Evolutionary conservation across 768 basidiomycete genomes (phyloP).

Genomic region (Mycena floridula): DNA sequence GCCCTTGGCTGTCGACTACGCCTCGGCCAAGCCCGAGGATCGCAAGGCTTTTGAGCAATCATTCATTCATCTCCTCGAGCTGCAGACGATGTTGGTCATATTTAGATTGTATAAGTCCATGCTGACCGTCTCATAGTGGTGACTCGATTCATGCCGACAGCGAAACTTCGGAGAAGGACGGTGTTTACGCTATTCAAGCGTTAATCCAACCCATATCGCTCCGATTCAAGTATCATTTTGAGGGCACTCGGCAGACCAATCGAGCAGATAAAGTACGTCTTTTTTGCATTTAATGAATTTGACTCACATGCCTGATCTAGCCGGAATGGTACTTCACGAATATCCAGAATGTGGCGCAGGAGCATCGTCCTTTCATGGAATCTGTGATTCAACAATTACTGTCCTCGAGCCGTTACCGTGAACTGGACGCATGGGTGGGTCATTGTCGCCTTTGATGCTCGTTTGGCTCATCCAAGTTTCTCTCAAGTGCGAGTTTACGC

Average conservation of each 20-base stretch:
- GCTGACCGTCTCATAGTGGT: slow-evolving; percentile 34
- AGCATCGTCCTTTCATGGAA: slow-evolving; percentile 80
- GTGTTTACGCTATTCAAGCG: slow-evolving; percentile 79
- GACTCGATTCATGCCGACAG: slow-evolving; percentile 31
- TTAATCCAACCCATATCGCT: slow-evolving; percentile 77
- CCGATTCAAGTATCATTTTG: slow-evolving; percentile 95
- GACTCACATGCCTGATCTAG: slow-evolving; percentile 29
- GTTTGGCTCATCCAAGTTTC: slow-evolving; percentile 3
- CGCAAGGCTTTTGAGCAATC: slow-evolving; percentile 66
- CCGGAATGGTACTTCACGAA: slow-evolving; percentile 98
- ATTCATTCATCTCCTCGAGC: slow-evolving; percentile 67
- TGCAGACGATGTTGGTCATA: slow-evolving; percentile 71
- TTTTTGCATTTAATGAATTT: background rate
- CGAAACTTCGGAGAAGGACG: slow-evolving; percentile 35
- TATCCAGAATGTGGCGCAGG: slow-evolving; percentile 79
- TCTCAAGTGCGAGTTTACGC: slow-evolving; percentile 73
- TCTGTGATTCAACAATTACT: slow-evolving; percentile 66
- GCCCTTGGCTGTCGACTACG: slow-evolving; percentile 74
- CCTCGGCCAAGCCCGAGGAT: slow-evolving; percentile 38
- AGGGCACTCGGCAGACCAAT: slow-evolving; percentile 81
- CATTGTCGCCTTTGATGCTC: too few relatives aligned
- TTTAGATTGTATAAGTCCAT: background rate
- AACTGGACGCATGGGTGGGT: slow-evolving; percentile 73
- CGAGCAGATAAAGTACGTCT: slow-evolving; percentile 82
- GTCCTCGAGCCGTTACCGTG: slow-evolving; percentile 50